Conservation (phyloP, 495 filamentous ascomycete genomes). For the Penicillium crystallinum region DNA sequence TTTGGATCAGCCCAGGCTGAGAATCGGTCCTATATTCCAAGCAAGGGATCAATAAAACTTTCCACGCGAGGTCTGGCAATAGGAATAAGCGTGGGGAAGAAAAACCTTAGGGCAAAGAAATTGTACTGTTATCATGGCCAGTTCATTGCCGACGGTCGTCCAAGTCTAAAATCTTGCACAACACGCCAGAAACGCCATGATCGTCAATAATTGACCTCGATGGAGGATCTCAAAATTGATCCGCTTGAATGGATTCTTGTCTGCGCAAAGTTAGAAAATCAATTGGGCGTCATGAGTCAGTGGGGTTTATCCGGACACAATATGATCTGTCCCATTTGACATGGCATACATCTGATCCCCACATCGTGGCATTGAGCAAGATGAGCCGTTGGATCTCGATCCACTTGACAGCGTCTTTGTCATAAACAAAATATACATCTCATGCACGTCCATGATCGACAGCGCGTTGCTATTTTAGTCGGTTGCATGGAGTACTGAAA, state of each 20-base stretch:
- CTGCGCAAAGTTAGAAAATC: not conserved
- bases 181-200: not conserved
- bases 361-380: not conserved
- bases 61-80: not conserved
- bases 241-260: not conserved
- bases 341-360: not conserved
- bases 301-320: not conserved
- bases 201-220: conserved; percentile 2
- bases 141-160: not conserved
- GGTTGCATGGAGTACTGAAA: not conserved
- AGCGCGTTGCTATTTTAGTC: not conserved
- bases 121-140: not conserved
- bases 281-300: not conserved
- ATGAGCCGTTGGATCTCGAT: not conserved
- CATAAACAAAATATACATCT: not conserved
- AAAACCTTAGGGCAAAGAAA: not conserved
- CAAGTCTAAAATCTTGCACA: not conserved
- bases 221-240: not conserved
- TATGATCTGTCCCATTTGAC: not conserved
- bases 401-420: not conserved
- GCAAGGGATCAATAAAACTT: not conserved
- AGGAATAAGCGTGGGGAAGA: not conserved
- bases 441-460: not conserved
- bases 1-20: not conserved
- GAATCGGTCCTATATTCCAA: not conserved